Percentiles rank a stretch among this genome's conserved stretches.
These are phyloP conservation scores for Pleurozium schreberi DNA, from an alignment of 225 moss, liverwort and hornwort genomes.

Conservation along the genomic window DNA sequence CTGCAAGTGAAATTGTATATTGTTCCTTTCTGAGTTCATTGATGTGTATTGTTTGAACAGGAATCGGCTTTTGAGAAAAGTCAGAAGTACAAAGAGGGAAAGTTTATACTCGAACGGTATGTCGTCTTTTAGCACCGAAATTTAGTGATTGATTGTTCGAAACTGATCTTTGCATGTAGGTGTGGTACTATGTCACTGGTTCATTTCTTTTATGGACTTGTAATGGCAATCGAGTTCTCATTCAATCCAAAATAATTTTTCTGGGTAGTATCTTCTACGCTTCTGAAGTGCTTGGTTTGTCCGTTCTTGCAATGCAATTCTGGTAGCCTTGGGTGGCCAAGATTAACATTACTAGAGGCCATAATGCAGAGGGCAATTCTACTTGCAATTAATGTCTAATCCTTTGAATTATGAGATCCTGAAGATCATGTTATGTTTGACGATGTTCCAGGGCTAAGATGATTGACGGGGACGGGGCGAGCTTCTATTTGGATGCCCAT, in stretches of 20 bases:
- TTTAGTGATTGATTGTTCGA: background rate
- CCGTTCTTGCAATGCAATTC: background rate
- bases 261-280: too few species aligned
- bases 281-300: background rate
- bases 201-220: background rate
- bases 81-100: constrained; percentile 67
- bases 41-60: constrained; percentile 21
- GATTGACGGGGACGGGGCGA: constrained; percentile 42
- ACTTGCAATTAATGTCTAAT: background rate
- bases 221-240: background rate
- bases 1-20: background rate
- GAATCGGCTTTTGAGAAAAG: constrained; percentile 53
- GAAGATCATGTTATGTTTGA: background rate
- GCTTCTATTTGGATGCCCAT: constrained; percentile 50
- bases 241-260: background rate
- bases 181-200: background rate
- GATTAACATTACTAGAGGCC: background rate
- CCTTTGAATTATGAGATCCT: background rate
- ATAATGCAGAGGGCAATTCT: background rate
- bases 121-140: background rate
- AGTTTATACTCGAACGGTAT: constrained; percentile 62
- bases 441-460: constrained; percentile 39
- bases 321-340: background rate
- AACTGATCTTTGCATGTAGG: background rate
- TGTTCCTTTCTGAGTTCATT: background rate